These are phyloP conservation scores for Hymenochaete sp. DNA, from an alignment of 1,284 basidiomycete genomes.

Conservation along the genomic window DNA sequence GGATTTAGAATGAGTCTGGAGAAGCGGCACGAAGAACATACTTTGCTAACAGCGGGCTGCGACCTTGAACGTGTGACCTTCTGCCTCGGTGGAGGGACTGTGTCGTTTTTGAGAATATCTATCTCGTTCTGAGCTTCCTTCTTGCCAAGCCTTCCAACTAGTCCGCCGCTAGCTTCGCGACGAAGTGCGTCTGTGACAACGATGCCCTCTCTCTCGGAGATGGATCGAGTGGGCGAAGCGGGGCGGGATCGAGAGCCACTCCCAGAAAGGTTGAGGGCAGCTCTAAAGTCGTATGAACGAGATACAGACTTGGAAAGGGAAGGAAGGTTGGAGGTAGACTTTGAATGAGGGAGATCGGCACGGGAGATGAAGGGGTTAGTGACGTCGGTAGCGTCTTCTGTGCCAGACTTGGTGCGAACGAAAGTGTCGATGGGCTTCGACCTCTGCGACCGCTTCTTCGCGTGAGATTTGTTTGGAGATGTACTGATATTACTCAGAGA, in stretches of 20 bases:
- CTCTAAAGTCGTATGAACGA: conserved; percentile 12
- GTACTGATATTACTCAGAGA: conserved; percentile 20
- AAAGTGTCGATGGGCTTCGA: conserved; percentile 3
- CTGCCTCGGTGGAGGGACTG: conserved; percentile 44
- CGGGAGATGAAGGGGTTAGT: conserved; percentile 53
- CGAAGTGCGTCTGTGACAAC: conserved; percentile 46
- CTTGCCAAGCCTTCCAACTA: conserved; percentile 50
- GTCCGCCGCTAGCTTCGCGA: conserved; percentile 52
- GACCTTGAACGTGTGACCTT: conserved; percentile 66
- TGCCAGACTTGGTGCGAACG: conserved; percentile 21
- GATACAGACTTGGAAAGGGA: conserved; percentile 16
- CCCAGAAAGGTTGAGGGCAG: conserved; percentile 14
- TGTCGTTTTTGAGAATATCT: conserved; percentile 59
- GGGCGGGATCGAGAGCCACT: conserved; percentile 37
- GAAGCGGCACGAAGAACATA: conserved; percentile 23
- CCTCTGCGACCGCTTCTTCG: conserved; percentile 22
- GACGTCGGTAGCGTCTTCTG: conserved; percentile 31
- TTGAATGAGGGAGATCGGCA: conserved; percentile 4
- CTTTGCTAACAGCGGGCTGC: conserved; percentile 43
- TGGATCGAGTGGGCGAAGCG: conserved; percentile 51
- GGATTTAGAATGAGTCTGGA: conserved; percentile 2
- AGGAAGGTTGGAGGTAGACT: conserved; percentile 10
- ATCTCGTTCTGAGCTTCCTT: conserved; percentile 61
- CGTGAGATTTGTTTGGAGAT: conserved; percentile 30
- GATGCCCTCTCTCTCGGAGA: conserved; percentile 32